These are phyloP conservation scores for Hanseniaspora taiwanica DNA, from an alignment of 805 yeast genomes.

Conservation along the genomic window DNA sequence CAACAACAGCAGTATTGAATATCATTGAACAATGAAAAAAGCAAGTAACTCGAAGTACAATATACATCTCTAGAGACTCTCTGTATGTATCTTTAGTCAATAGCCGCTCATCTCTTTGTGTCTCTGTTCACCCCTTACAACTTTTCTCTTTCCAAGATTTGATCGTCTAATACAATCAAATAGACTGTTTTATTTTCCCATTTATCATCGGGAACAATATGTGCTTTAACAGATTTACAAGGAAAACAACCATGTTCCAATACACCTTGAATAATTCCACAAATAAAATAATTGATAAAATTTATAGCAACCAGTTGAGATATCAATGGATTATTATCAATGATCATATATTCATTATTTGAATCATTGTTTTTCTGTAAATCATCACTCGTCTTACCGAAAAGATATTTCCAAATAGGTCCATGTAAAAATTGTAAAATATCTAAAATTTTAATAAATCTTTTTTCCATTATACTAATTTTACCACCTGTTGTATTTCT, in stretches of 20 bases:
- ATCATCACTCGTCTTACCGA: conserved; percentile 66
- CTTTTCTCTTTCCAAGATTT: not conserved
- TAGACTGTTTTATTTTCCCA: conserved; percentile 55
- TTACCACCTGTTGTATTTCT: conserved; percentile 40
- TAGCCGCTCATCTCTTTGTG: not conserved
- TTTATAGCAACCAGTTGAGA: conserved; percentile 60
- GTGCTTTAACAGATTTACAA: conserved; percentile 64
- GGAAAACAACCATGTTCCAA: conserved; percentile 57
- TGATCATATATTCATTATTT: conserved; percentile 64
- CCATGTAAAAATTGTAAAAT: conserved; percentile 62
- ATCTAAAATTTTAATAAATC: conserved; percentile 57
- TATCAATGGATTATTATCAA: conserved; percentile 59
- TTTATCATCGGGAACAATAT: conserved; percentile 41
- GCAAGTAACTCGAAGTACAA: too few species aligned
- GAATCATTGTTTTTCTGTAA: conserved; percentile 60
- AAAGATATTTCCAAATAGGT: conserved; percentile 58
- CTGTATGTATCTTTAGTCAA: not conserved
- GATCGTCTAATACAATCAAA: conserved; percentile 53
- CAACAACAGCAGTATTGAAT: too few species aligned
- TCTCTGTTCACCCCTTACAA: not conserved
- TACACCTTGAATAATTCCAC: conserved; percentile 80
- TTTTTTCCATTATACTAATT: conserved; percentile 16
- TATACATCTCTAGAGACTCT: too few species aligned
- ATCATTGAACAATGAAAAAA: too few species aligned
- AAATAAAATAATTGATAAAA: conserved; percentile 66